These are phyloP conservation scores for Eleusine indica DNA, from an alignment of 176 grass and related monocot genomes.

Conservation along the genomic window DNA sequence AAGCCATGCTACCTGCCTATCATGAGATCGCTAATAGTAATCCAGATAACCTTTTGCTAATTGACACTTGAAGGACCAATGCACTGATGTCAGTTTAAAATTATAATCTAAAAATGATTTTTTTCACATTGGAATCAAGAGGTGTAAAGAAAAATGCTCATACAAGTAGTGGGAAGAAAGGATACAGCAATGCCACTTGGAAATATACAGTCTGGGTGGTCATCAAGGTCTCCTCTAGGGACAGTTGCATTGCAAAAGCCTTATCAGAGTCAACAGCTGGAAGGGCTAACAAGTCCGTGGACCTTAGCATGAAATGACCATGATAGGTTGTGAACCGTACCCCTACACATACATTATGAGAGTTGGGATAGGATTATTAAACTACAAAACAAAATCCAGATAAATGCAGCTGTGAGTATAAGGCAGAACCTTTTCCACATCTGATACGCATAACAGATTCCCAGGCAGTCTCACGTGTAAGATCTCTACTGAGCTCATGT, in stretches of 20 bases:
- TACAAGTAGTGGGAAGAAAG: constrained; percentile 37
- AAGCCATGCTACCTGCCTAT: neutral
- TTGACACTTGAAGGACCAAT: neutral
- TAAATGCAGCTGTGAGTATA: constrained; percentile 29
- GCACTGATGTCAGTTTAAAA: neutral
- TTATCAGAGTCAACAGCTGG: constrained; percentile 98
- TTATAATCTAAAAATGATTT: neutral
- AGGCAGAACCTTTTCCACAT: constrained; percentile 88
- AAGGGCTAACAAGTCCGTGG: constrained; percentile 94
- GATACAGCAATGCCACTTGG: constrained; percentile 97
- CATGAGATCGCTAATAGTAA: no score
- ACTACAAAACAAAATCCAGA: constrained; percentile 18
- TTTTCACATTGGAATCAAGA: constrained; percentile 6
- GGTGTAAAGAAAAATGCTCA: neutral
- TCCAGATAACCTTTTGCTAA: neutral
- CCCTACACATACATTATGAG: constrained; percentile 53
- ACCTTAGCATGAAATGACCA: constrained; percentile 97
- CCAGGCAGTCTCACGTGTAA: constrained; percentile 94
- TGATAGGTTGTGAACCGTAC: constrained; percentile 94
- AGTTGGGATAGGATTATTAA: constrained; percentile 17
- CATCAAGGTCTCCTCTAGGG: constrained; percentile 89
- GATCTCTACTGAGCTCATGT: constrained; percentile 83
- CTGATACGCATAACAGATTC: constrained; percentile 98
- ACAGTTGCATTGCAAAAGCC: constrained; percentile 90
- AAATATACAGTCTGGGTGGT: constrained; percentile 88